A percentile compares a stretch with the other conserved stretches of the same genome.
These are phyloP conservation scores for Globisporangium carolinianum DNA, from an alignment of 352 stramenopile genomes.

Conservation along the genomic window DNA sequence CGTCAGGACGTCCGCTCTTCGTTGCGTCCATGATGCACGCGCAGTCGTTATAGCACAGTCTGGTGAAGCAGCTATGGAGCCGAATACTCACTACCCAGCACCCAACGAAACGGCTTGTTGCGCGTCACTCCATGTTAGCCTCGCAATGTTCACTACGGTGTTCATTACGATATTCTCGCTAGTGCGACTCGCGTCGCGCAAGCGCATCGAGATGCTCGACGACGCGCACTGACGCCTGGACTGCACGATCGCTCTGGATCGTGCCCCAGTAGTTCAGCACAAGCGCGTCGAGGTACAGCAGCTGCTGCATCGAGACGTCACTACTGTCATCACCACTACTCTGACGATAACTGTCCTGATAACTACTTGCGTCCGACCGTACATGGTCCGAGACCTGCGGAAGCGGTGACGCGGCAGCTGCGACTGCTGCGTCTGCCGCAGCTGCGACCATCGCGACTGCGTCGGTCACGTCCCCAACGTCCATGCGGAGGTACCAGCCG, in stretches of 20 bases:
- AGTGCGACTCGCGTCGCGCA: neutral
- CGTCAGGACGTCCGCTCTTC: too few relatives aligned
- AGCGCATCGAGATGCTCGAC: constrained; percentile 42
- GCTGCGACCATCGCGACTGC: constrained; percentile 13
- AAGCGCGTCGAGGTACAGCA: constrained; percentile 53
- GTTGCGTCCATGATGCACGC: too few relatives aligned
- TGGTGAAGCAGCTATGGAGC: too few relatives aligned
- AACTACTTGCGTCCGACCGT: constrained; percentile 2
- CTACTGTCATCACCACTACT: constrained; percentile 1
- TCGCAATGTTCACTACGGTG: too few relatives aligned
- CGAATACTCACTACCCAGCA: too few relatives aligned
- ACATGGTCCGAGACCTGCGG: constrained; percentile 41
- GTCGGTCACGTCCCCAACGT: constrained; percentile 17
- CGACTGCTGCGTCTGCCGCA: constrained; percentile 22
- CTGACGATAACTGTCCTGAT: too few relatives aligned
- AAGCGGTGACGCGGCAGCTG: constrained; percentile 1
- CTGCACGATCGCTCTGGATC: constrained; percentile 17
- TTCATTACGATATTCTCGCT: too few relatives aligned
- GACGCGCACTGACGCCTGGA: constrained; percentile 33
- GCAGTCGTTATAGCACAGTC: too few relatives aligned
- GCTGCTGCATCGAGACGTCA: constrained; percentile 35
- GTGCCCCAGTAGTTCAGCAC: constrained; percentile 51
- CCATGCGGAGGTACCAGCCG: constrained; percentile 36
- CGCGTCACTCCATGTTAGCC: neutral
- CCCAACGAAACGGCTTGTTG: neutral